These are phyloP conservation scores for Phialophora expanda DNA, from an alignment of 2,329 filamentous ascomycete species.

Conservation along the genomic window DNA sequence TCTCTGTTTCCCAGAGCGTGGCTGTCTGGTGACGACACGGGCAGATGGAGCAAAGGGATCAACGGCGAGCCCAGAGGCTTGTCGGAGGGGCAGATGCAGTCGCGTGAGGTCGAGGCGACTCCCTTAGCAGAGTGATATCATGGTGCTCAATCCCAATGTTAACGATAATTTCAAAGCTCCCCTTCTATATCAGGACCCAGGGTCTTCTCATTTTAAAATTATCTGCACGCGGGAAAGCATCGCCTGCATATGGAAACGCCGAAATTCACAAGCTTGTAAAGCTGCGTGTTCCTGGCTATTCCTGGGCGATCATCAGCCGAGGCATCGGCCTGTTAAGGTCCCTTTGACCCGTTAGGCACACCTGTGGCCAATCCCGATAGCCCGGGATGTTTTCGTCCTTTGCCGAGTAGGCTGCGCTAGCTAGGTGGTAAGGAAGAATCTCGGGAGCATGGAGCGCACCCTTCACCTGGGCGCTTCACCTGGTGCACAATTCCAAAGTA, in stretches of 20 bases:
- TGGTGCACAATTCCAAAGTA: background rate
- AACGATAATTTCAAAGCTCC: background rate
- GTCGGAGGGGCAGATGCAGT: constrained; percentile 20
- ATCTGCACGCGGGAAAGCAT: constrained; percentile 7
- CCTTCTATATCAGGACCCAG: background rate
- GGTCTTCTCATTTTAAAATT: background rate
- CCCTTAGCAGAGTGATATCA: constrained; percentile 11
- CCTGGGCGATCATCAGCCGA: constrained; percentile 4
- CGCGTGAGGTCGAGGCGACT: constrained; percentile 10
- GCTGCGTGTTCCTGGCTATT: constrained; percentile 3
- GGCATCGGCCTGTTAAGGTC: constrained; percentile 5
- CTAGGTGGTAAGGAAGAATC: background rate
- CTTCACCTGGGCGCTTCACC: background rate
- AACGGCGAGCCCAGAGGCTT: constrained; percentile 24
- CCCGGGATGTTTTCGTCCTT: constrained; percentile 23
- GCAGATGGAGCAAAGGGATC: constrained; percentile 25
- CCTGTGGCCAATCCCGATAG: background rate
- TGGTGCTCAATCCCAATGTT: background rate
- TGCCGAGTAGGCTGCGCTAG: background rate
- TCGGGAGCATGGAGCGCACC: background rate
- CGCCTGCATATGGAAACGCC: constrained; percentile 11
- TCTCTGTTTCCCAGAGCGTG: background rate
- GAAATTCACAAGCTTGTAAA: constrained; percentile 9
- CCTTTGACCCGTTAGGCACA: constrained; percentile 5
- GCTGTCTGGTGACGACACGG: constrained; percentile 5